Evolutionary conservation across 1,139 yeast genomes (phyloP).

Genomic region (Schizosaccharomyces versatilis): DNA sequence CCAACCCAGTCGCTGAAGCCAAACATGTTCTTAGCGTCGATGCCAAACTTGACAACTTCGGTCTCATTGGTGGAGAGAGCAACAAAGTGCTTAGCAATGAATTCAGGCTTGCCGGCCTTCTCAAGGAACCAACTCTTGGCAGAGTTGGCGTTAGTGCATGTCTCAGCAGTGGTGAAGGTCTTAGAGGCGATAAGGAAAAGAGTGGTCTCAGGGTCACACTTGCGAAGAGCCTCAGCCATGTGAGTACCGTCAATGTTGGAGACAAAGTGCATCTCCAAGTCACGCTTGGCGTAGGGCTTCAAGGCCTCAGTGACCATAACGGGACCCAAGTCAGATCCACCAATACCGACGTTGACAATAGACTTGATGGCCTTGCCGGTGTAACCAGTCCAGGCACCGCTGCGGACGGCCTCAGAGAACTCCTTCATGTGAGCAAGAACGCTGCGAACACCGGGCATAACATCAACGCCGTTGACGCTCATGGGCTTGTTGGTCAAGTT

Average conservation of each 20-base stretch:
- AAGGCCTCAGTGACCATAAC: constrained; percentile 98
- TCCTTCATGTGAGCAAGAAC: constrained; percentile 92
- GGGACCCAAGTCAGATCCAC: constrained; percentile 97
- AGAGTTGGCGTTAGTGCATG: constrained; percentile 80
- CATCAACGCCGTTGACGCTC: constrained; percentile 75
- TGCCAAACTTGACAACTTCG: constrained; percentile 84
- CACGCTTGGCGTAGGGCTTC: constrained; percentile 56
- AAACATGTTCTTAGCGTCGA: constrained; percentile 93
- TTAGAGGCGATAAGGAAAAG: constrained; percentile 80
- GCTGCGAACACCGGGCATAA: constrained; percentile 69
- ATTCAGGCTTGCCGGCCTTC: constrained; percentile 40
- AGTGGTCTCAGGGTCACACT: constrained; percentile 70
- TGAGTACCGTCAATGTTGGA: constrained; percentile 97
- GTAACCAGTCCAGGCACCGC: constrained; percentile 91
- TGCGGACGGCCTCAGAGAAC: constrained; percentile 68
- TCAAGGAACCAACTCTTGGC: constrained; percentile 86
- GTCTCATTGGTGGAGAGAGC: constrained; percentile 84
- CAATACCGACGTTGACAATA: constrained; percentile 92
- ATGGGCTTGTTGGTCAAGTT: constrained; percentile 65
- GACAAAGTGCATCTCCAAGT: constrained; percentile 68
- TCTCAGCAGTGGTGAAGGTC: constrained; percentile 96
- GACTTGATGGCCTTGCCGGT: constrained; percentile 85
- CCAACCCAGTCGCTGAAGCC: constrained; percentile 98
- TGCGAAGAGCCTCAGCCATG: constrained; percentile 69
- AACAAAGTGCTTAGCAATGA: constrained; percentile 90